A percentile compares a stretch with the other conserved stretches of the same genome.
Conservation (phyloP, 305 asterid genomes). For the Fraxinus floribunda region DNA sequence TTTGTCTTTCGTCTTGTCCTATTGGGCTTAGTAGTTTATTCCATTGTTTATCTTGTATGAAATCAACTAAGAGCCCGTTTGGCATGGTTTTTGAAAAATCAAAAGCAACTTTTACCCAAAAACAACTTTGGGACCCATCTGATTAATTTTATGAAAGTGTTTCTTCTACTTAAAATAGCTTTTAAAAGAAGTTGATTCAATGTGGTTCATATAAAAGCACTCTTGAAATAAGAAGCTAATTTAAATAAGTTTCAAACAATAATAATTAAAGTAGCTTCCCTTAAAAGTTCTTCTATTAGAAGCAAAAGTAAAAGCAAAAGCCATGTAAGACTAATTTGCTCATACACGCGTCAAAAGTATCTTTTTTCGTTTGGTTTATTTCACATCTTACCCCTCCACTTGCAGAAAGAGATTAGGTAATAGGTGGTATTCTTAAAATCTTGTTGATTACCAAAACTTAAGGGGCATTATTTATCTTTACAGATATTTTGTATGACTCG, state of each 20-base stretch:
- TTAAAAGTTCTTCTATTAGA: no score
- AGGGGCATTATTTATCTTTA: background rate
- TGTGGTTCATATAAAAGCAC: no score
- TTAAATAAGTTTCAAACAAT: no score
- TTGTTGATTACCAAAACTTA: background rate
- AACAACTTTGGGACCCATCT: no score
- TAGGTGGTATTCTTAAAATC: background rate
- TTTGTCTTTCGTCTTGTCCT: background rate
- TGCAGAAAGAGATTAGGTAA: background rate
- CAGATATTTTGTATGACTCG: conserved; percentile 93
- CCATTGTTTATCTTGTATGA: background rate
- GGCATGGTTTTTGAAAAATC: no score
- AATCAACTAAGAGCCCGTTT: background rate
- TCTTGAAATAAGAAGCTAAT: no score
- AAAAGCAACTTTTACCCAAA: no score
- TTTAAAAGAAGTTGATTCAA: no score
- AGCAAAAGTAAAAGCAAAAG: no score
- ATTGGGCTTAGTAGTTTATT: background rate
- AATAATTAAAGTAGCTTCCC: no score
- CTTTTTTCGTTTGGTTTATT: background rate
- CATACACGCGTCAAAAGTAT: background rate
- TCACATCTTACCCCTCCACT: background rate
- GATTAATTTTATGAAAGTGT: no score
- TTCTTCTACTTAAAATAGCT: no score
- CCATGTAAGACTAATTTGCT: background rate